phyloP scores from a whole-genome alignment of 768 basidiomycete species.

The Mycena sanguinolenta region DNA sequence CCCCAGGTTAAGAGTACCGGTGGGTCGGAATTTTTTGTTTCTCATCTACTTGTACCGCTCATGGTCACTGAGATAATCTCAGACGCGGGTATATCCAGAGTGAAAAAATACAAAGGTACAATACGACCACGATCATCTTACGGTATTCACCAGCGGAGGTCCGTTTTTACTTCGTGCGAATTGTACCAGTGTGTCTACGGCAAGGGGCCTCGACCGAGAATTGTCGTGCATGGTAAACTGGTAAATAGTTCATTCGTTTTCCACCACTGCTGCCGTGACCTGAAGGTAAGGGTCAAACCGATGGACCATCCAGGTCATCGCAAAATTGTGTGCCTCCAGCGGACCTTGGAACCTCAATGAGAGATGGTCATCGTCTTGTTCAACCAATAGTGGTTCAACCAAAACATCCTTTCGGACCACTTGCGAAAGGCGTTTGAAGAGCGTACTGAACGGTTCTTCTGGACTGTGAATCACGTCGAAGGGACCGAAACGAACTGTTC shows the following conservation, averaged over 20 bases:
- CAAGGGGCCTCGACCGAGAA: too few species aligned
- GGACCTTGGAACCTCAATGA: neutral
- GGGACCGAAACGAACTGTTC: neutral
- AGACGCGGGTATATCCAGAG: too few species aligned
- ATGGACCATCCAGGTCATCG: neutral
- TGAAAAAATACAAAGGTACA: too few species aligned
- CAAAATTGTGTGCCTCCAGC: neutral
- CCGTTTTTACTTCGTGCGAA: too few species aligned
- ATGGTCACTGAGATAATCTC: too few species aligned
- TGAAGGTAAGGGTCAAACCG: neutral
- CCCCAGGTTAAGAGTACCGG: too few species aligned
- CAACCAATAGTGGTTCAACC: neutral
- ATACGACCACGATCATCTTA: too few species aligned
- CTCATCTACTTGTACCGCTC: too few species aligned
- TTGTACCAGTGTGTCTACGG: too few species aligned
- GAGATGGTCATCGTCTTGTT: constrained; percentile 1
- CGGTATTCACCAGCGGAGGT: too few species aligned
- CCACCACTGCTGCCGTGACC: neutral
- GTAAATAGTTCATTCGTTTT: neutral
- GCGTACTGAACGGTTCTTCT: constrained; percentile 1
- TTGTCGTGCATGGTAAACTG: too few species aligned
- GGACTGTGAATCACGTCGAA: neutral
- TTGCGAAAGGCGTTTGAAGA: constrained; percentile 3
- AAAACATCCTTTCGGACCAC: neutral
- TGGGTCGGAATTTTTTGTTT: too few species aligned